Base-by-base conservation (phyloP, 2,329 filamentous ascomycete species). In the Hortaea werneckii region DNA sequence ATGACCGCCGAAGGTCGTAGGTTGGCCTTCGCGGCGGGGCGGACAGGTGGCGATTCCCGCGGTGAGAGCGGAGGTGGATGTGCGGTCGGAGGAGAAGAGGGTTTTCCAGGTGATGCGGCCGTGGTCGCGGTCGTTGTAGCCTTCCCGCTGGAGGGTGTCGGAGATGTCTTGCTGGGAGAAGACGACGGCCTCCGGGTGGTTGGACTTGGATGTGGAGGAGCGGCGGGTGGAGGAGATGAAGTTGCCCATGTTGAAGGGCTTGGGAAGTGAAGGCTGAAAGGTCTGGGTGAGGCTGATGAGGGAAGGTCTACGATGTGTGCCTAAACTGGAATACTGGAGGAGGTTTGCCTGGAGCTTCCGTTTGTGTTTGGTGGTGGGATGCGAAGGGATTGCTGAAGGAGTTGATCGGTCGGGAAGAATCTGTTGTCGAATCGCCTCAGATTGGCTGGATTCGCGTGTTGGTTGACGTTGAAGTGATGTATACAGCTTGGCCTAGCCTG, bases 51-150 rank as follows among this genome's bases (percentile, higher is more conserved):
- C 67, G 11, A 70, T 62, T 0, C 68, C 68, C 1, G 62, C 59
- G 3, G 57, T 66, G 13, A 72, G 53, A 5, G 64, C 59, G 42
- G 63, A 54, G 0, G 63, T 65, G 2, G 54, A 45, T 1, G 67
- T 69, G 6, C 50, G 38, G 0, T 62, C 57, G 0, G 57, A 43
- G 0, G 68, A 67, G 42, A 71, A 53, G 1, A 71, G 56, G 1
- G 67, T 71, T 44, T 65, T 64, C 69, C 68, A 70, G 5, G 60
- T 59, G 1, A 67, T 45, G 51, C 62, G 41, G 34, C 61, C 58
- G 12, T 49, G 42, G 13, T 40, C 42, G 11, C 37, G 42, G 32
- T 48, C 43, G 13, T 27, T 40, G 13, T 35, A 35, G 32, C 32
- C 32, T 35, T 35, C 32, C n/a, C n/a, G 8, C 8, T 10, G 27